Evolutionary conservation across 441 rosid species (phyloP).

Genomic region (Theobroma grandiflorum): DNA sequence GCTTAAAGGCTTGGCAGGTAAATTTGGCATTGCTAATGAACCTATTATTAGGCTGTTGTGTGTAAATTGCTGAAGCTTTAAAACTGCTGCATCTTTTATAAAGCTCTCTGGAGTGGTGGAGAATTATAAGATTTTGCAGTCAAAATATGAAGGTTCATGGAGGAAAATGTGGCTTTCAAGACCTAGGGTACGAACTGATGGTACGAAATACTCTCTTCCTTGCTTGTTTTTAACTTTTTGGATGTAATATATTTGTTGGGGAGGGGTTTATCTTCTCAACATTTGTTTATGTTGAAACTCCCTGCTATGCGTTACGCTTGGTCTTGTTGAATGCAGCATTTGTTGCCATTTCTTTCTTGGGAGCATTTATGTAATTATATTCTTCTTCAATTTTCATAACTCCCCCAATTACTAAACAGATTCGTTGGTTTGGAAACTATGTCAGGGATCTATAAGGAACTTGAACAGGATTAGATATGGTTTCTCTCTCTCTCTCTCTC

Average conservation of each 20-base stretch:
- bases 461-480: background rate
- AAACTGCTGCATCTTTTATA: constrained; percentile 28
- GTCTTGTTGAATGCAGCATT: constrained; percentile 5
- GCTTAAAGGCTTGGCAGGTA: constrained; percentile 97
- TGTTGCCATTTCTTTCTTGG: background rate
- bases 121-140: constrained; percentile 82
- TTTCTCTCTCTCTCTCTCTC: background rate
- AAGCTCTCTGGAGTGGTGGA: constrained; percentile 81
- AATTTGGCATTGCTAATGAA: constrained; percentile 9
- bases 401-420: background rate
- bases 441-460: background rate
- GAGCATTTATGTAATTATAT: background rate
- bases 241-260: background rate
- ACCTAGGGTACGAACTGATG: constrained; percentile 91
- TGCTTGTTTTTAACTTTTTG: background rate
- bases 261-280: background rate
- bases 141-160: constrained; percentile 89
- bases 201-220: constrained; percentile 40
- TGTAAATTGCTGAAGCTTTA: constrained; percentile 15
- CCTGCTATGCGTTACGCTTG: background rate
- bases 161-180: constrained; percentile 97
- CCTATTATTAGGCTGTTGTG: constrained; percentile 17
- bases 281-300: constrained; percentile 6
- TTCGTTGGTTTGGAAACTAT: constrained; percentile 12
- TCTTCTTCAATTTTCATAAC: background rate